Evolutionary conservation across 768 basidiomycete genomes (phyloP).

Genomic region (Naganishia antarctica): DNA sequence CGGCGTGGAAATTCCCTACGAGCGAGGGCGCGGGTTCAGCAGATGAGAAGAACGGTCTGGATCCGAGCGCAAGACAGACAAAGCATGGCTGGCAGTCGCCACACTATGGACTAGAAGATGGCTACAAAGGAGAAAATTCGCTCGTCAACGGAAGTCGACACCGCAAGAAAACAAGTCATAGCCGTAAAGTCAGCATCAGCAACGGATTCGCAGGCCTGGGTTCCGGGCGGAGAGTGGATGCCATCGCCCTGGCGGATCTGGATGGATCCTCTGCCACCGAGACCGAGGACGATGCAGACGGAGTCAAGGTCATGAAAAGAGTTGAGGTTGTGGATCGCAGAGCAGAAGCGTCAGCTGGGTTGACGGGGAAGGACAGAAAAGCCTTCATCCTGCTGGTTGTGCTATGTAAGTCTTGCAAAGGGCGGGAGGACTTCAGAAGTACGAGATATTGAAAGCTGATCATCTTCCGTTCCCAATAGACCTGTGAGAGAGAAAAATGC

Average conservation of each 20-base stretch:
- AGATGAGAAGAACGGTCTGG: conserved; percentile 11
- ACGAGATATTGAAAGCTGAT: too few species aligned
- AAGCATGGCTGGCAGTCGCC: conserved; percentile 17
- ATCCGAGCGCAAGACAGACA: background rate
- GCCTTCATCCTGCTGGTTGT: conserved; percentile 79
- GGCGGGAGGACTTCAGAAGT: background rate
- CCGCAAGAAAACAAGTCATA: conserved; percentile 7
- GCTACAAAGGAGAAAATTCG: conserved; percentile 1
- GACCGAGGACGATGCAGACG: conserved; percentile 1
- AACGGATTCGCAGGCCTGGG: conserved; percentile 17
- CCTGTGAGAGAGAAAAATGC: conserved; percentile 24
- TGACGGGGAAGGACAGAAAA: conserved; percentile 59
- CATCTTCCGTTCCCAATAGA: conserved; percentile 13
- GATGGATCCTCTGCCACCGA: conserved; percentile 1
- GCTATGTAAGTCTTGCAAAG: conserved; percentile 62
- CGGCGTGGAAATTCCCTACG: background rate
- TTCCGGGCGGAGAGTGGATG: conserved; percentile 14
- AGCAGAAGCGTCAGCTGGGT: conserved; percentile 20
- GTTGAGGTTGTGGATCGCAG: conserved; percentile 11
- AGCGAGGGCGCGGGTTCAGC: background rate
- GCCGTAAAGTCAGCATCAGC: conserved; percentile 10
- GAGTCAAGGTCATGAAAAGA: conserved; percentile 5
- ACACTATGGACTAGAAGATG: conserved; percentile 6
- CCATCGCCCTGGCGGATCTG: background rate
- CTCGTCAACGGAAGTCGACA: conserved; percentile 7